phyloP scores from a whole-genome alignment of 108 stramenopile species.

The Conticribra guillardii region DNA sequence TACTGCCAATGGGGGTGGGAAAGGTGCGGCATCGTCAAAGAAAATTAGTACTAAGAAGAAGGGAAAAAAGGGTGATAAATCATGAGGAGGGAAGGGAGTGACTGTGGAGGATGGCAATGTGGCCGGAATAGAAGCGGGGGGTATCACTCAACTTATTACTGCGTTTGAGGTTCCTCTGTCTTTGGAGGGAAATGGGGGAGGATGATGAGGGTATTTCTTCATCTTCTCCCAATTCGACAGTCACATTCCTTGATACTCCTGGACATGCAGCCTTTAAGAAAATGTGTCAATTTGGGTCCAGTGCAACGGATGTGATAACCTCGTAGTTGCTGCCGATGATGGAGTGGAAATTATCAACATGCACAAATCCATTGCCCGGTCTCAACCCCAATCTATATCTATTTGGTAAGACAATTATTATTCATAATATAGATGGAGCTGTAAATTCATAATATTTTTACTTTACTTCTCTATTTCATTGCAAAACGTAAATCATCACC shows the following conservation, averaged over 20 bases:
- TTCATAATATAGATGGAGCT: background rate
- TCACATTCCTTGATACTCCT: constrained; percentile 98
- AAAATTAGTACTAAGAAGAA: constrained; percentile 39
- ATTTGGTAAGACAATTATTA: constrained; percentile 48
- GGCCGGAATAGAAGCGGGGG: constrained; percentile 96
- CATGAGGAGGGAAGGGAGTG: constrained; percentile 27
- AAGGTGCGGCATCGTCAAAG: background rate
- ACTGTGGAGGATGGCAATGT: constrained; percentile 49
- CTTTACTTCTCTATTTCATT: too few species aligned
- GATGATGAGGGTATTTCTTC: background rate
- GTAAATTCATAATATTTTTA: background rate
- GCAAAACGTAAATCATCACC: too few species aligned
- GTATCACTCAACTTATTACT: constrained; percentile 96
- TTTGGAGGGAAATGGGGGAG: too few species aligned
- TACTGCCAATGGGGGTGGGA: constrained; percentile 11
- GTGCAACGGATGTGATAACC: constrained; percentile 92
- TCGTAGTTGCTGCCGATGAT: constrained; percentile 97
- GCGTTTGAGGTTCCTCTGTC: constrained; percentile 86
- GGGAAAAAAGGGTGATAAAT: constrained; percentile 21
- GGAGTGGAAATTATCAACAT: constrained; percentile 94
- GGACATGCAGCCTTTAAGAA: constrained; percentile 95
- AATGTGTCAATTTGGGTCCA: constrained; percentile 93
- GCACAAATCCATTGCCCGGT: constrained; percentile 83
- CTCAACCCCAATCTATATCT: constrained; percentile 72
- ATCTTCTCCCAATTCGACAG: constrained; percentile 28